These are phyloP conservation scores for Closterium sp. DNA, from an alignment of 139 green algal genomes.

Conservation along the genomic window DNA sequence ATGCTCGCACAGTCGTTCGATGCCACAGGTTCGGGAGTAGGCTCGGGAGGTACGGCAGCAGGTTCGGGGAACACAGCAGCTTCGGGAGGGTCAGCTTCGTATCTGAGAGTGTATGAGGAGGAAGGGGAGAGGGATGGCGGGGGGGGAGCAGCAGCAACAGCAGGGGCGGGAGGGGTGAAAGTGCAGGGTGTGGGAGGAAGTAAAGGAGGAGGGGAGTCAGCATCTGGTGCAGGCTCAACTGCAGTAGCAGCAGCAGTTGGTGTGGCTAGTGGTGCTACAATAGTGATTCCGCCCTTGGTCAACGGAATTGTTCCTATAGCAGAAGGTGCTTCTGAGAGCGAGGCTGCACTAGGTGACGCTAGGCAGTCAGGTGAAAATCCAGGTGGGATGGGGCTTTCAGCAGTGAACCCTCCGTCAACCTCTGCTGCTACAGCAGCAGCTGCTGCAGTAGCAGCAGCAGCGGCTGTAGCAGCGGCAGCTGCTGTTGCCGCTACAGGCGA, in stretches of 20 bases:
- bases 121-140: not conserved
- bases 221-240: not conserved
- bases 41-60: not conserved
- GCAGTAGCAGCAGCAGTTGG: not conserved
- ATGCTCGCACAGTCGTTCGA: not conserved
- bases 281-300: not conserved
- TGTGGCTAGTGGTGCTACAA: not conserved
- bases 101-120: not conserved
- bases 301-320: not conserved
- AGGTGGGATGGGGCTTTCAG: not conserved
- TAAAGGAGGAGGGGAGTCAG: not conserved
- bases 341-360: not conserved
- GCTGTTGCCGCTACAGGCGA: not conserved
- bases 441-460: not conserved
- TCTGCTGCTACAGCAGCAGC: not conserved
- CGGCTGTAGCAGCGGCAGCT: not conserved
- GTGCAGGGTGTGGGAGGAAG: not conserved
- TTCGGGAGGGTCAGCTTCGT: not conserved
- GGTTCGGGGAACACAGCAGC: not conserved
- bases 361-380: not conserved
- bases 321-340: not conserved
- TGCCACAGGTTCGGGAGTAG: not conserved
- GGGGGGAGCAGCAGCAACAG: not conserved
- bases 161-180: not conserved
- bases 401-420: not conserved